phyloP scores from a whole-genome alignment of 108 stramenopile genomes.

The Cyclotella kingstonii region DNA sequence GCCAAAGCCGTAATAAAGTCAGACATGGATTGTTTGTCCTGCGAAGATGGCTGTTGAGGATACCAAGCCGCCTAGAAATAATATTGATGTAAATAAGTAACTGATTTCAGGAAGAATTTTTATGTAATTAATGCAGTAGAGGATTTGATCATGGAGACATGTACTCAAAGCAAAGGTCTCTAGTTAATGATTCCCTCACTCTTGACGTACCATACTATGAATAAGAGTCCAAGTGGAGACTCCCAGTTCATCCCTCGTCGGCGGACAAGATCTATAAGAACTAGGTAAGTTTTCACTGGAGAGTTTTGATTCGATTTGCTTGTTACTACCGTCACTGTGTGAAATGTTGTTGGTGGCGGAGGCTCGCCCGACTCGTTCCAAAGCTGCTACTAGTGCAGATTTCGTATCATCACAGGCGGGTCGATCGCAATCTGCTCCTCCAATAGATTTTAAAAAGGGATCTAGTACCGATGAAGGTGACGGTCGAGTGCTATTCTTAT shows the following conservation, averaged over 20 bases:
- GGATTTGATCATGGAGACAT: no score
- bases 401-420: conserved; percentile 84
- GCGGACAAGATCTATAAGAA: conserved; percentile 60
- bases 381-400: conserved; percentile 49
- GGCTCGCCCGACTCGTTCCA: conserved; percentile 36
- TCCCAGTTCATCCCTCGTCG: conserved; percentile 66
- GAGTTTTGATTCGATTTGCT: conserved; percentile 6
- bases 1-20: conserved; percentile 68
- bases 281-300: neutral
- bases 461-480: conserved; percentile 7
- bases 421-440: conserved; percentile 74
- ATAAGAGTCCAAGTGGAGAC: conserved; percentile 71
- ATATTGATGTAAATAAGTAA: neutral
- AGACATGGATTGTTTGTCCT: conserved; percentile 58
- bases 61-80: conserved; percentile 79
- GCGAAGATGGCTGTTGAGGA: conserved; percentile 67
- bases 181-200: no score
- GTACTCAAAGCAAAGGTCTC: no score
- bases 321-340: conserved; percentile 8
- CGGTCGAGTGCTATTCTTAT: conserved; percentile 8
- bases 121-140: no score
- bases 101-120: neutral
- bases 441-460: conserved; percentile 35
- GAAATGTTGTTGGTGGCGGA: neutral
- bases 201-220: conserved; percentile 78